phyloP scores from a whole-genome alignment of 1,139 yeast species.

The Debaryomyces psychrophilus region DNA sequence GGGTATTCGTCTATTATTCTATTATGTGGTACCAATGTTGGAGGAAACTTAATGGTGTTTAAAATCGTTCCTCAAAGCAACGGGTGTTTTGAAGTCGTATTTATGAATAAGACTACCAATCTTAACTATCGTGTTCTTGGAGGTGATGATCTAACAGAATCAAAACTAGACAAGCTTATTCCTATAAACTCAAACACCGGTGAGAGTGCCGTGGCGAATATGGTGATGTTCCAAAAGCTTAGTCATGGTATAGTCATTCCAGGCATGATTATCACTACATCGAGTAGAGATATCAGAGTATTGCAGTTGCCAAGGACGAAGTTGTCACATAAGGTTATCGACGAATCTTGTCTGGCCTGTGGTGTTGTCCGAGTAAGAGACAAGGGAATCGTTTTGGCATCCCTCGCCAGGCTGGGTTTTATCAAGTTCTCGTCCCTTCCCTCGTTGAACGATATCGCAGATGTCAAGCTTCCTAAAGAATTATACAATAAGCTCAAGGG shows the following conservation, averaged over 20 bases:
- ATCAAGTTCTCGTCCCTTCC: slow-evolving; percentile 44
- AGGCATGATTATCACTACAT: slow-evolving; percentile 62
- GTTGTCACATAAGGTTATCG: slow-evolving; percentile 64
- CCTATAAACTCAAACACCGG: slow-evolving; percentile 66
- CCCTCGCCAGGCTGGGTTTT: slow-evolving; percentile 42
- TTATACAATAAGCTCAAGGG: slow-evolving; percentile 27
- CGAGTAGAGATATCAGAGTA: slow-evolving; percentile 66
- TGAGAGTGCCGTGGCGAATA: slow-evolving; percentile 63
- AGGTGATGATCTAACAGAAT: slow-evolving; percentile 46
- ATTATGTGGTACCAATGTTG: slow-evolving; percentile 78
- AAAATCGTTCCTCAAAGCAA: slow-evolving; percentile 66
- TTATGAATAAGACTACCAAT: slow-evolving; percentile 51
- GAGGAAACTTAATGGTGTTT: slow-evolving; percentile 67
- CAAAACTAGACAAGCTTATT: slow-evolving; percentile 56
- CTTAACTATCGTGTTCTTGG: slow-evolving; percentile 37
- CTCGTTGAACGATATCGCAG: slow-evolving; percentile 40
- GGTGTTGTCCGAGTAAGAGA: slow-evolving; percentile 35
- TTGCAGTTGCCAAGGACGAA: slow-evolving; percentile 62
- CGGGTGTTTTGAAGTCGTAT: slow-evolving; percentile 70
- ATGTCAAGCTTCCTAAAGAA: slow-evolving; percentile 40
- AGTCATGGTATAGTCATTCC: slow-evolving; percentile 64
- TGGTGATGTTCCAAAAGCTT: slow-evolving; percentile 60
- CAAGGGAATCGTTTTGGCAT: slow-evolving; percentile 41
- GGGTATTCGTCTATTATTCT: slow-evolving; percentile 71
- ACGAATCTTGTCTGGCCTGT: slow-evolving; percentile 60